Conservation (phyloP, 2,329 filamentous ascomycete species). For the Apiospora arundinis region DNA sequence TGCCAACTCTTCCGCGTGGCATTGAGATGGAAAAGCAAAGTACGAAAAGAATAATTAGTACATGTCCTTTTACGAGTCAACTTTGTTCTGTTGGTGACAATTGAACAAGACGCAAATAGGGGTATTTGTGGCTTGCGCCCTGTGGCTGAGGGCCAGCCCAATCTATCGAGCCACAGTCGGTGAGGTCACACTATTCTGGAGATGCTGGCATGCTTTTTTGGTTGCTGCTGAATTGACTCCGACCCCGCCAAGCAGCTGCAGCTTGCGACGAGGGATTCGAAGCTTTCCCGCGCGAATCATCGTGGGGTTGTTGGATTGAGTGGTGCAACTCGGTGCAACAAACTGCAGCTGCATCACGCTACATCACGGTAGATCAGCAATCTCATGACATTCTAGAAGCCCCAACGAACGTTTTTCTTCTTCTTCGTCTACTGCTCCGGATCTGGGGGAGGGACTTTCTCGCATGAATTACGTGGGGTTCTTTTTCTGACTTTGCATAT, state of each 20-base stretch:
- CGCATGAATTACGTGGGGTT: not conserved
- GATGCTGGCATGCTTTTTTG: not conserved
- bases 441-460: not conserved
- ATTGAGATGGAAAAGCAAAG: no score
- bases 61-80: no score
- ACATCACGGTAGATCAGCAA: conserved; percentile 7
- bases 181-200: not conserved
- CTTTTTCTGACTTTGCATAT: not conserved
- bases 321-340: conserved; percentile 2
- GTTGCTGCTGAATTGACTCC: not conserved
- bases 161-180: not conserved
- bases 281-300: not conserved
- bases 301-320: not conserved
- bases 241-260: conserved; percentile 2
- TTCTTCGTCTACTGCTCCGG: no score
- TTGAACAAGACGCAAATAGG: not conserved
- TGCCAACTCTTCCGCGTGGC: no score
- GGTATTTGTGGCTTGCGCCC: not conserved
- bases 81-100: no score
- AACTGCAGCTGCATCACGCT: conserved; percentile 5
- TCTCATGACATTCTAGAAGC: conserved; percentile 8
- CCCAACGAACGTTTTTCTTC: not conserved
- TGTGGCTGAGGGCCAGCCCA: not conserved
- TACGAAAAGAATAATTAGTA: no score
- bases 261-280: not conserved